Evolutionary conservation across 106 monocot genomes (phyloP).

Genomic region (Alisma plantagoaquatica): DNA sequence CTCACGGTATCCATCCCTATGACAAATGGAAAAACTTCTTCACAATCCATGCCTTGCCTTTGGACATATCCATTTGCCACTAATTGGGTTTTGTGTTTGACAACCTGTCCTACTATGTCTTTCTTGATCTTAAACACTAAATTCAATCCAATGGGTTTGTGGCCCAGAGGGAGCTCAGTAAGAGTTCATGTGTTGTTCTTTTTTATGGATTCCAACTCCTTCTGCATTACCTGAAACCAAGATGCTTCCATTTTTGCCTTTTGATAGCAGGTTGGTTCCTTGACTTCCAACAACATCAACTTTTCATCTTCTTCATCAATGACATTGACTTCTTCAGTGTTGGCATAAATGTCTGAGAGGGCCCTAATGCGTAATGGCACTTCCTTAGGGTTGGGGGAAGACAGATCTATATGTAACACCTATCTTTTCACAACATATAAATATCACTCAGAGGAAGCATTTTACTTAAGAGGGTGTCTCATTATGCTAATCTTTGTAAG

Average conservation of each 20-base stretch:
- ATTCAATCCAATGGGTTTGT: constrained; percentile 8
- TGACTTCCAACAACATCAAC: neutral
- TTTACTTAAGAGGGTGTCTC: too few relatives aligned
- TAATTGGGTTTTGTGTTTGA: constrained; percentile 1
- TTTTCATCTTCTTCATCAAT: neutral
- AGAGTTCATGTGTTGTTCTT: constrained; percentile 2
- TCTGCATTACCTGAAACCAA: constrained; percentile 1
- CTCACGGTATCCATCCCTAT: constrained; percentile 1
- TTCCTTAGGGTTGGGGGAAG: too few relatives aligned
- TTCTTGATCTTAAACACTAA: constrained; percentile 5
- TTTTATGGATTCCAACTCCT: constrained; percentile 4
- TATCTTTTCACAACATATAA: too few relatives aligned
- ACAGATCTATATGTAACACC: too few relatives aligned
- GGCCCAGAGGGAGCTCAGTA: neutral
- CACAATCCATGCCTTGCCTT: neutral
- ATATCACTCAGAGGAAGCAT: too few relatives aligned
- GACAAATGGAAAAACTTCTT: constrained; percentile 1
- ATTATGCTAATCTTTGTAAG: too few relatives aligned
- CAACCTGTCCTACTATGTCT: neutral
- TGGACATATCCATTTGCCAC: constrained; percentile 8
- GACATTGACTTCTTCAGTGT: too few relatives aligned
- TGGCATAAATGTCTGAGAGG: too few relatives aligned
- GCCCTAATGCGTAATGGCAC: too few relatives aligned
- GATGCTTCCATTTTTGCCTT: too few relatives aligned
- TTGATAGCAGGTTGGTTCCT: constrained; percentile 4